These are phyloP conservation scores for Vaccinium macrocarpon DNA, from an alignment of 148 eudicot species.

Conservation along the genomic window DNA sequence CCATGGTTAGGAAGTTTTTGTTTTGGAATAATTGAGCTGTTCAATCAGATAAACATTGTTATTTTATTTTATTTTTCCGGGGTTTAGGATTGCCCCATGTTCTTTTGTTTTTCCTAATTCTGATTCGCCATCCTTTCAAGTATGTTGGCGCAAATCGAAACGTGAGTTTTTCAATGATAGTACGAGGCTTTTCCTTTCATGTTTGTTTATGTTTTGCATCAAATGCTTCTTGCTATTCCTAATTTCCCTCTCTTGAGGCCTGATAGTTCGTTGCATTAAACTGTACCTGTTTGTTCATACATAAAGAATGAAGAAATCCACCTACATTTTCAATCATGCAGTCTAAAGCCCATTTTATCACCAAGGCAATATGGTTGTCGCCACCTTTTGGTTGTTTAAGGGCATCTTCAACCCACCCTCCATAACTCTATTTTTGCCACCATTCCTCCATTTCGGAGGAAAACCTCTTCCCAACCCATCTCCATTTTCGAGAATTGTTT, in stretches of 20 bases:
- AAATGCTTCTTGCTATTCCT: conserved; percentile 15
- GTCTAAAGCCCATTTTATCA: too few relatives aligned
- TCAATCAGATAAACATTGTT: neutral
- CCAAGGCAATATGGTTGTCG: neutral
- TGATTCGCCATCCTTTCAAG: neutral
- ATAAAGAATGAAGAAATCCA: neutral
- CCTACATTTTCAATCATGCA: neutral
- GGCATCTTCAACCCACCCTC: too few relatives aligned
- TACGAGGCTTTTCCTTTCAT: conserved; percentile 7
- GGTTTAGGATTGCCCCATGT: conserved; percentile 8
- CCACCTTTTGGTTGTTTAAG: neutral
- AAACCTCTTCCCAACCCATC: too few relatives aligned
- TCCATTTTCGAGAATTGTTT: too few relatives aligned
- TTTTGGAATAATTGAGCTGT: conserved; percentile 16
- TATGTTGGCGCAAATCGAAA: neutral
- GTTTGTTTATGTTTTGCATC: neutral
- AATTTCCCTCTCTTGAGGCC: neutral
- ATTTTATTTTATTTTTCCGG: neutral
- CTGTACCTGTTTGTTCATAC: neutral
- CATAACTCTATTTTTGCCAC: too few relatives aligned
- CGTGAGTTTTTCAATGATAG: neutral
- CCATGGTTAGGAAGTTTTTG: neutral
- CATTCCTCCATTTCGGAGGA: too few relatives aligned
- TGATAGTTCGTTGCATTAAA: too few relatives aligned
- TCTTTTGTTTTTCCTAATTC: conserved; percentile 4